Base-by-base conservation (phyloP, 2,329 filamentous ascomycete species). In the Ophiostoma novo-ulmi region DNA sequence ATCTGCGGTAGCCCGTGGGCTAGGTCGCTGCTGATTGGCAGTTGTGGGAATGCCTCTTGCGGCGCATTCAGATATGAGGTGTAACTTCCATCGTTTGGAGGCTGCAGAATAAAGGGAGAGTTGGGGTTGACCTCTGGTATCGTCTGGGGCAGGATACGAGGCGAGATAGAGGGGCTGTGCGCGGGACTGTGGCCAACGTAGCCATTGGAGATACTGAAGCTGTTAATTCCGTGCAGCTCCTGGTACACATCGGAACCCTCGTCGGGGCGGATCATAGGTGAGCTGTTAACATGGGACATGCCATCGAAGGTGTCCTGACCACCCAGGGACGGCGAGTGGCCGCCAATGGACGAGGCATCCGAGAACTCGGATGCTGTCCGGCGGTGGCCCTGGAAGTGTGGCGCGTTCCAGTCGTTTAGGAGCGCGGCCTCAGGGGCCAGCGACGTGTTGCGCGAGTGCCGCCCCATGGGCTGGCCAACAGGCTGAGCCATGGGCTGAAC, bases 331-430 rank as follows among this genome's bases (percentile, higher is more conserved):
- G 94, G 94, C 22, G 94, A 97, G 39, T 76, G 75, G 35, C 89
- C 91, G 31, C 91, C 89, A 20, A 89, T 91, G 22, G 93, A 97
- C 5, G 90, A 97, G 6, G 97, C 89, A 75, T 97, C 94, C 2
- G 93, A 97, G 76, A 90, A 93, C 75, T 97, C 94, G n/a, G 94
- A 97, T 0, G 92, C 91, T 52, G 88, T 89, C 76, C 94, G 88
- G 75, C 93, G 87, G 78, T 97, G 94, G n/a, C 87, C 84, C 74
- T 92, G 90, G 77, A 97, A 97, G 72, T 87, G 85, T 17, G 82
- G 80, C 1, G 72, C 74, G 17, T 75, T 82, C 85, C 85, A 88
- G 72, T 88, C 85, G 74, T 86, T 78, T n/a, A 88, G 78, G 1
- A 88, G 78, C 1, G 86, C 86, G 6, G 85, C 83, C 76, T 87